Evolutionary conservation across 305 asterid genomes (phyloP).

Genomic region (Solanum aculeatissimum): DNA sequence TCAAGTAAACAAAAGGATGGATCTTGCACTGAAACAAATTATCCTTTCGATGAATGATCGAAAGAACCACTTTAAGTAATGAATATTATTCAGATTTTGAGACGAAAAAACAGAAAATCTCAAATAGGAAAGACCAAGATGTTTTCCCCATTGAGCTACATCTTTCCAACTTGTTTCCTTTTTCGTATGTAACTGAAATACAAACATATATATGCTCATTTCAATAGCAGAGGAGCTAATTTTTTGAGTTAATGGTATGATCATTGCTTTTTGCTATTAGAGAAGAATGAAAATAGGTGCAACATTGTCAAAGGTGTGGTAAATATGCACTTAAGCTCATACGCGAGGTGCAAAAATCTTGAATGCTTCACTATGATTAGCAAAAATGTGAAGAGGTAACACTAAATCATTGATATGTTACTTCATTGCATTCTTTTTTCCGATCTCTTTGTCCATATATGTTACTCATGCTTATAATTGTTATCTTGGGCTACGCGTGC

Average conservation of each 20-base stretch:
- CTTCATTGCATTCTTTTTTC: background rate
- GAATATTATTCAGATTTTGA: no score
- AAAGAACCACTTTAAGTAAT: no score
- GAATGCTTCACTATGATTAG: background rate
- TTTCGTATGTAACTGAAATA: background rate
- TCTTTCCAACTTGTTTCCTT: background rate
- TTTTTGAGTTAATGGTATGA: background rate
- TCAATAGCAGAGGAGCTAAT: background rate
- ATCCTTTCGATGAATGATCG: no score
- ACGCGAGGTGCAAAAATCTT: background rate
- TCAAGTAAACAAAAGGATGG: background rate
- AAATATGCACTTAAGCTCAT: background rate
- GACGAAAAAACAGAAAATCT: background rate
- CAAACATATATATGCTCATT: background rate
- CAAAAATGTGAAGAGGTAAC: background rate
- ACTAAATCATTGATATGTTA: background rate
- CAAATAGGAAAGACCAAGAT: background rate
- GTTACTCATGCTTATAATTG: background rate
- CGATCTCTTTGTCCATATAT: background rate
- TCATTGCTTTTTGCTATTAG: background rate
- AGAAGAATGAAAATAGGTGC: background rate
- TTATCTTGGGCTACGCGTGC: background rate
- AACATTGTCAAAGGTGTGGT: background rate
- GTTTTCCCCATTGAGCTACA: background rate
- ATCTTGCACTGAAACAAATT: background rate